Conservation (phyloP, 768 basidiomycete genomes). For the Mycena rosella region DNA sequence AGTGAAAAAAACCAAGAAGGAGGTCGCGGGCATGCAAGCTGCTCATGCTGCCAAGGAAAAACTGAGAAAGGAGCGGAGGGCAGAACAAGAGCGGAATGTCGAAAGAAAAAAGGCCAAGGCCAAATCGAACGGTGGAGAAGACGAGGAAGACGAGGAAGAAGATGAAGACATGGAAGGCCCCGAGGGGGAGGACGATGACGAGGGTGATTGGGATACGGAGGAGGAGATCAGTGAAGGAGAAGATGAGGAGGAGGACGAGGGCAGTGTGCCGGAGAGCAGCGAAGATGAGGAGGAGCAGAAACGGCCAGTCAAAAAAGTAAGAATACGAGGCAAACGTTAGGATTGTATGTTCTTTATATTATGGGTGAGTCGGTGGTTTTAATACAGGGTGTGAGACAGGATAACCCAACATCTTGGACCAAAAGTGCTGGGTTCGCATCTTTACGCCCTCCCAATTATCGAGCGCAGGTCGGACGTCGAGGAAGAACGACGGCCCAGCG, state of each 20-base stretch:
- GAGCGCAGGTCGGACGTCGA: conserved; percentile 94
- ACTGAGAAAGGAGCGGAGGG: conserved; percentile 80
- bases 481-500: conserved; percentile 83
- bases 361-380: conserved; percentile 22
- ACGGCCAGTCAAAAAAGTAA: conserved; percentile 67
- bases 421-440: conserved; percentile 79
- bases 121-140: conserved; percentile 47
- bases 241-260: not conserved
- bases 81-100: conserved; percentile 94
- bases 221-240: conserved; percentile 38
- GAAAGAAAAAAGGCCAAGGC: conserved; percentile 74
- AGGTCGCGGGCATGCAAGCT: conserved; percentile 73
- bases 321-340: conserved; percentile 62
- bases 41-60: conserved; percentile 84
- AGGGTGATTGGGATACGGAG: conserved; percentile 67
- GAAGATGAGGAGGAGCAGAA: conserved; percentile 61
- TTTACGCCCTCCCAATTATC: conserved; percentile 95
- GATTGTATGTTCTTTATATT: conserved; percentile 7
- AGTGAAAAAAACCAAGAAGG: conserved; percentile 94
- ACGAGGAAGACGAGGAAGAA: conserved; percentile 55
- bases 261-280: conserved; percentile 54
- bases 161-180: conserved; percentile 45
- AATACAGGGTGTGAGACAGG: conserved; percentile 29
- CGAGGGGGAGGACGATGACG: conserved; percentile 33
- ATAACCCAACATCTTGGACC: conserved; percentile 48